Evolutionary conservation across 257 asterid genomes (phyloP).

Genomic region (Nicotiana paniculata): DNA sequence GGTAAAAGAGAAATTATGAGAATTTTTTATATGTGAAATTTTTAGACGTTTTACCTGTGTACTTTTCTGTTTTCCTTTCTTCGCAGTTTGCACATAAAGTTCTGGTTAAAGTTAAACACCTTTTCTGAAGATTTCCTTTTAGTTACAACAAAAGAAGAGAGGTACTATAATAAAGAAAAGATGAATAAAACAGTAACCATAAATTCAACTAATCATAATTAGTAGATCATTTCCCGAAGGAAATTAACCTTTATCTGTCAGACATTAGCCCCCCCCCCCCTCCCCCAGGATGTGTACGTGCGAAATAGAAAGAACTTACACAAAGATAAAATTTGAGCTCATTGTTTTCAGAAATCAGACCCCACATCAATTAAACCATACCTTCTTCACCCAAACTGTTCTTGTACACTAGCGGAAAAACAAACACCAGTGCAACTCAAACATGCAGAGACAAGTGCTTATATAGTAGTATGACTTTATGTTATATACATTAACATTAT

Average conservation of each 20-base stretch:
- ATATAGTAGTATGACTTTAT: neutral
- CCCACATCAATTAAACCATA: neutral
- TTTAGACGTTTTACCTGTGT: too few species aligned
- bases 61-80: too few species aligned
- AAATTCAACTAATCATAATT: constrained; percentile 7
- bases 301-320: neutral
- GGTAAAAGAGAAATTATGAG: too few species aligned
- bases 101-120: too few species aligned
- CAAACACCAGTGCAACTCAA: neutral
- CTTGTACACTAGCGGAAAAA: neutral
- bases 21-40: too few species aligned
- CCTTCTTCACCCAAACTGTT: neutral
- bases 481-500: neutral
- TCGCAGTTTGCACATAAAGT: too few species aligned
- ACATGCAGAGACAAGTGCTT: neutral
- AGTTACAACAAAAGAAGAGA: neutral
- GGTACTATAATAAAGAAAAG: neutral
- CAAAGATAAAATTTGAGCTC: neutral
- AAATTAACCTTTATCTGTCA: neutral
- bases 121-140: neutral
- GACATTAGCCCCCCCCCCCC: neutral
- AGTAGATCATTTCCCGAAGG: neutral
- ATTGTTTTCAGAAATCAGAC: neutral
- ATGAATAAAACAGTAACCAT: constrained; percentile 7
- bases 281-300: neutral